Percentiles rank a stretch among this genome's conserved stretches.
phyloP scores from a whole-genome alignment of 2,329 filamentous ascomycete species.

The Anisogramma anomala region DNA sequence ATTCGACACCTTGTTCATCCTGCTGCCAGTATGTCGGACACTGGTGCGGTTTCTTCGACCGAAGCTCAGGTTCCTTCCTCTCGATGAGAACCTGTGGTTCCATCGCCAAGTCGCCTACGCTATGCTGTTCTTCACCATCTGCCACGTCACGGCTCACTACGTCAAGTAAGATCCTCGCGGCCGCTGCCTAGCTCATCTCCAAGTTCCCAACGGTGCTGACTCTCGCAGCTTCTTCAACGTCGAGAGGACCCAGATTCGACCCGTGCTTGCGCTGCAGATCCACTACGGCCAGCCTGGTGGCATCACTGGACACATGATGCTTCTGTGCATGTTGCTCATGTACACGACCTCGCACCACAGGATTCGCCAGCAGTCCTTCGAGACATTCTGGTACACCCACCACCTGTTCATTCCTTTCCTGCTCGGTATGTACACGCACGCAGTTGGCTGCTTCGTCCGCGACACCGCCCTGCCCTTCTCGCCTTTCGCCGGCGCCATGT shows the following conservation, averaged over 20 bases:
- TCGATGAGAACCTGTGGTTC: constrained; percentile 97
- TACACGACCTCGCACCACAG: constrained; percentile 90
- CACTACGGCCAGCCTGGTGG: constrained; percentile 84
- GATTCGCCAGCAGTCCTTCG: constrained; percentile 93
- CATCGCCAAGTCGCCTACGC: constrained; percentile 90
- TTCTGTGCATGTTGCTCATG: constrained; percentile 97
- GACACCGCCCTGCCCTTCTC: constrained; percentile 62
- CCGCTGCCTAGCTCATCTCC: too few relatives aligned
- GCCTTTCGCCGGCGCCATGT: constrained; percentile 69
- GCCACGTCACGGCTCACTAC: constrained; percentile 75
- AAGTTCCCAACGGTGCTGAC: too few relatives aligned
- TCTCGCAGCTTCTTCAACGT: constrained; percentile 91
- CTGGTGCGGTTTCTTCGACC: constrained; percentile 75
- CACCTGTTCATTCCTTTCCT: constrained; percentile 97
- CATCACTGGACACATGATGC: constrained; percentile 93
- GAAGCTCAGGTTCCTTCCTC: constrained; percentile 73
- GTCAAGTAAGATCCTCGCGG: constrained; percentile 93
- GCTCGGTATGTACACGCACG: constrained; percentile 88
- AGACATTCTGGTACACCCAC: constrained; percentile 99
- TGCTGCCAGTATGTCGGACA: constrained; percentile 91
- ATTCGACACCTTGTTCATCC: constrained; percentile 74
- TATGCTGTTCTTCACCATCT: constrained; percentile 66
- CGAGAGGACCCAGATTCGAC: constrained; percentile 71
- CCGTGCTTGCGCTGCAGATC: constrained; percentile 72
- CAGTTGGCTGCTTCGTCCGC: constrained; percentile 90